Evolutionary conservation across 2,329 filamentous ascomycete species (phyloP).

Genomic region (Ascochyta fabae): DNA sequence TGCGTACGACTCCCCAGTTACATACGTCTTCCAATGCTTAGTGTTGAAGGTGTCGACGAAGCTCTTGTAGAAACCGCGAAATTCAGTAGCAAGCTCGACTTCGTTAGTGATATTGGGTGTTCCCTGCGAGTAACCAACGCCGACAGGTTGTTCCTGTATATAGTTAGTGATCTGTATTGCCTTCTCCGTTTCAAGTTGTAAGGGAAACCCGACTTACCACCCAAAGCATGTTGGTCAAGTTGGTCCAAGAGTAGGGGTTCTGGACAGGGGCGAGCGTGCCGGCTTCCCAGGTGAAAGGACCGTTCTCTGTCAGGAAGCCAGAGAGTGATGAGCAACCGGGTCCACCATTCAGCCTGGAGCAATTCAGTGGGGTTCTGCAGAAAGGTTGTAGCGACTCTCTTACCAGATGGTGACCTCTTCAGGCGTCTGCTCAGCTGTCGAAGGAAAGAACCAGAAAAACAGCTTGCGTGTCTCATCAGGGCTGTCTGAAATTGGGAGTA

Average conservation of each 20-base stretch:
- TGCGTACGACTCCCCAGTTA: slow-evolving; percentile 63
- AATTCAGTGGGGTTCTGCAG: slow-evolving; percentile 2
- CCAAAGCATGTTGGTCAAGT: slow-evolving; percentile 52
- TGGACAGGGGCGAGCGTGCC: slow-evolving; percentile 70
- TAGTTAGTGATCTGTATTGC: no score
- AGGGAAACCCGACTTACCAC: slow-evolving; percentile 26
- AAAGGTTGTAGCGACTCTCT: background rate
- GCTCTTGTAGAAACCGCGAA: slow-evolving; percentile 61
- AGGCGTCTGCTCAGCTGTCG: slow-evolving; percentile 55
- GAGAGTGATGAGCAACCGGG: slow-evolving; percentile 62
- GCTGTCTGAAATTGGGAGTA: slow-evolving; percentile 62
- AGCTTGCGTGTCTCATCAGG: slow-evolving; percentile 60
- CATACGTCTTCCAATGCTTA: slow-evolving; percentile 60
- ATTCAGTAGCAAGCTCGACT: slow-evolving; percentile 55
- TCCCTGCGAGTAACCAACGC: slow-evolving; percentile 53
- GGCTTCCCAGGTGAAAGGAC: slow-evolving; percentile 64
- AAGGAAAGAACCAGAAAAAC: slow-evolving; percentile 71
- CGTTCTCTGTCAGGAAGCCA: slow-evolving; percentile 78
- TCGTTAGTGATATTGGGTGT: slow-evolving; percentile 56
- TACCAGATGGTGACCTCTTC: slow-evolving; percentile 67
- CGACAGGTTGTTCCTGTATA: slow-evolving; percentile 54
- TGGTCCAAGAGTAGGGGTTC: slow-evolving; percentile 74
- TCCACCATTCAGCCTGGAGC: slow-evolving; percentile 45
- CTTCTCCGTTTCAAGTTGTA: no score
- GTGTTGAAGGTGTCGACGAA: slow-evolving; percentile 63